Percentiles rank a stretch among this genome's conserved stretches.
Evolutionary conservation across 495 filamentous ascomycete species (phyloP).

Genomic region (Echria macrotheca): DNA sequence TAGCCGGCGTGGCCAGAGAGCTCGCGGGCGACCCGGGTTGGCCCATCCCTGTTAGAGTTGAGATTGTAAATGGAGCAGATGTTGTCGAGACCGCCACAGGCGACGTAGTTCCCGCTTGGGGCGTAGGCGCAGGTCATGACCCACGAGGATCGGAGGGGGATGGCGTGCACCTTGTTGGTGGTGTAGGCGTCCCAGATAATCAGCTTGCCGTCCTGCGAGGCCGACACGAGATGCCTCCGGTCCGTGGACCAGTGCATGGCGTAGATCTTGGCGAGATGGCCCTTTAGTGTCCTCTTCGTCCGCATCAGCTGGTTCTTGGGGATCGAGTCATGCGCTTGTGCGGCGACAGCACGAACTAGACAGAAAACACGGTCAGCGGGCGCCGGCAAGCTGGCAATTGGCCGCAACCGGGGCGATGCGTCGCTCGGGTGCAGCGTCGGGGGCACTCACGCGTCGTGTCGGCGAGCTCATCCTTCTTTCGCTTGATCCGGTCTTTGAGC

Average conservation of each 20-base stretch:
- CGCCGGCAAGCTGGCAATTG: conserved; percentile 10
- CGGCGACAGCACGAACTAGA: conserved; percentile 83
- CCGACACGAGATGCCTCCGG: conserved; percentile 93
- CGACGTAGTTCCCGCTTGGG: conserved; percentile 95
- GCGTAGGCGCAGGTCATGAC: conserved; percentile 99
- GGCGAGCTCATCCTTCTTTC: conserved; percentile 98
- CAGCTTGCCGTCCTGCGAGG: conserved; percentile 97
- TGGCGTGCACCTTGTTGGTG: conserved; percentile 98
- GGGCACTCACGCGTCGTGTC: conserved; percentile 84
- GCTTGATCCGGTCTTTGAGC: conserved; percentile 97
- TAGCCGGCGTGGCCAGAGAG: conserved; percentile 97
- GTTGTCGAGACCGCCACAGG: conserved; percentile 97
- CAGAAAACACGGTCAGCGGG: conserved; percentile 15
- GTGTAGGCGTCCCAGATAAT: conserved; percentile 99
- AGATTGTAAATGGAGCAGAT: conserved; percentile 99
- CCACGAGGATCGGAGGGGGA: conserved; percentile 97
- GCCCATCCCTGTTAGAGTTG: conserved; percentile 85
- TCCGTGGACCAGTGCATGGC: conserved; percentile 99
- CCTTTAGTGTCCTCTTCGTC: conserved; percentile 89
- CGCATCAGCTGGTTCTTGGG: conserved; percentile 90
- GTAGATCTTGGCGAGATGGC: conserved; percentile 98
- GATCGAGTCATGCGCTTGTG: conserved; percentile 79
- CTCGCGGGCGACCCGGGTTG: conserved; percentile 92
- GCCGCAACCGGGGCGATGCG: background rate
- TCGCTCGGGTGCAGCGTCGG: background rate